Conservation (phyloP, 1,284 basidiomycete species). For the Malassezia pachydermatis region DNA sequence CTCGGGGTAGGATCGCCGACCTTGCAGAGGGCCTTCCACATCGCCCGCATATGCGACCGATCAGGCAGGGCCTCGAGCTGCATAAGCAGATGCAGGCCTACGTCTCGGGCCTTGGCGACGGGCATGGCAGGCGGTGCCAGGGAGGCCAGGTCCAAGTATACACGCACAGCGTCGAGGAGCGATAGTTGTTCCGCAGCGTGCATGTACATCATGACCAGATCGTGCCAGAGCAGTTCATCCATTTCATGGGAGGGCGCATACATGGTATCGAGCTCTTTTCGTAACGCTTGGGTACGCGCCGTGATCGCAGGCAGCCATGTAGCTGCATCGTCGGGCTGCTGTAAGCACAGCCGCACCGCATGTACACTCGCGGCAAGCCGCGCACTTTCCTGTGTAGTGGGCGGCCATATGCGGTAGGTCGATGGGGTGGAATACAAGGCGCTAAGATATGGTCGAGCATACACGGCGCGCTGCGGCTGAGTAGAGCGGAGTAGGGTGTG, state of each 20-base stretch:
- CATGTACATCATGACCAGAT: neutral
- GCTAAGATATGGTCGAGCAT: too few species aligned
- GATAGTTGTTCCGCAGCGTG: neutral
- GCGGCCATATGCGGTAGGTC: too few species aligned
- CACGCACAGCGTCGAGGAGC: neutral
- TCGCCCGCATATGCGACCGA: too few species aligned
- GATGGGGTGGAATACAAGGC: too few species aligned
- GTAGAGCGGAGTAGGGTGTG: too few species aligned
- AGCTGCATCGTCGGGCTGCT: neutral
- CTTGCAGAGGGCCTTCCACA: too few species aligned
- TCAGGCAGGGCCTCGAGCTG: too few species aligned
- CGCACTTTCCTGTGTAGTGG: neutral
- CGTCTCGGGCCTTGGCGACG: too few species aligned
- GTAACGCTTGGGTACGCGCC: neutral
- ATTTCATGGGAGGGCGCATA: neutral
- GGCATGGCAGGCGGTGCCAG: neutral
- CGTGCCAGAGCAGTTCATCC: neutral
- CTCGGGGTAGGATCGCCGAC: neutral
- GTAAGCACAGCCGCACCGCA: neutral
- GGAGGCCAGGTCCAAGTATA: neutral
- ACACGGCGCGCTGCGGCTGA: too few species aligned
- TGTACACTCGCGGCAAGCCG: neutral
- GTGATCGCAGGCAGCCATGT: neutral
- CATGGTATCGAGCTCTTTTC: neutral
- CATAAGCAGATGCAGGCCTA: too few species aligned